These are phyloP conservation scores for Mortierella sp. DNA, from an alignment of 371 early-diverging fungal species.

Conservation along the genomic window DNA sequence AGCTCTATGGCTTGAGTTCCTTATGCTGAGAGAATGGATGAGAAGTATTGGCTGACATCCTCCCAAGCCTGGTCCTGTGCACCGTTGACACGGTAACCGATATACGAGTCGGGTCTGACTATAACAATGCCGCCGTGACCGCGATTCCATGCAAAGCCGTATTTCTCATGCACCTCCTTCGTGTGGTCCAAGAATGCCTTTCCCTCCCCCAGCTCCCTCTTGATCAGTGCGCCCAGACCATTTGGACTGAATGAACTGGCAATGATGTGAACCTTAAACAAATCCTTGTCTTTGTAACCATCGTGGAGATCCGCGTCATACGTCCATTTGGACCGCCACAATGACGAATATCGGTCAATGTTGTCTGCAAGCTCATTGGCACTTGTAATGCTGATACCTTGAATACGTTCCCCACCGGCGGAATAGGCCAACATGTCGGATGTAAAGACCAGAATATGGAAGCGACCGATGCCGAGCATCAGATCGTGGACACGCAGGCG, in stretches of 20 bases:
- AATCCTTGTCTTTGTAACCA: constrained; percentile 17
- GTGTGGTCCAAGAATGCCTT: constrained; percentile 12
- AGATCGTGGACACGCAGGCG: constrained; percentile 18
- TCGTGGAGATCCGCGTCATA: constrained; percentile 13
- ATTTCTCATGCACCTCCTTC: constrained; percentile 23
- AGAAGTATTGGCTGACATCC: constrained; percentile 22
- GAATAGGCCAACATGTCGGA: constrained; percentile 7
- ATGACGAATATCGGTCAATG: constrained; percentile 3
- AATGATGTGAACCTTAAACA: constrained; percentile 30
- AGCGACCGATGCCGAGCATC: constrained; percentile 15
- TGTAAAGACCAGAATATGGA: constrained; percentile 41
- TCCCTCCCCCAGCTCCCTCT: constrained; percentile 22
- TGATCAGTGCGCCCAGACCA: constrained; percentile 3
- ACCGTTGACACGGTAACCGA: constrained; percentile 35
- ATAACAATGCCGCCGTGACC: constrained; percentile 35
- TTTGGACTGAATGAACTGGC: neutral
- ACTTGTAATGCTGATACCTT: neutral
- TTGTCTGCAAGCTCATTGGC: constrained; percentile 7
- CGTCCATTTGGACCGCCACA: constrained; percentile 19
- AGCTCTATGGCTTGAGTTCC: no score
- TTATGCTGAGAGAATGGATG: neutral
- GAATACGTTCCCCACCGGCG: neutral
- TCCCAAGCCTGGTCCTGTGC: constrained; percentile 21
- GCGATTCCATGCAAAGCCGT: constrained; percentile 16
- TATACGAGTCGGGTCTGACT: constrained; percentile 35